Conservation (phyloP, 2,329 filamentous ascomycete genomes). For the Xylaria sp. region DNA sequence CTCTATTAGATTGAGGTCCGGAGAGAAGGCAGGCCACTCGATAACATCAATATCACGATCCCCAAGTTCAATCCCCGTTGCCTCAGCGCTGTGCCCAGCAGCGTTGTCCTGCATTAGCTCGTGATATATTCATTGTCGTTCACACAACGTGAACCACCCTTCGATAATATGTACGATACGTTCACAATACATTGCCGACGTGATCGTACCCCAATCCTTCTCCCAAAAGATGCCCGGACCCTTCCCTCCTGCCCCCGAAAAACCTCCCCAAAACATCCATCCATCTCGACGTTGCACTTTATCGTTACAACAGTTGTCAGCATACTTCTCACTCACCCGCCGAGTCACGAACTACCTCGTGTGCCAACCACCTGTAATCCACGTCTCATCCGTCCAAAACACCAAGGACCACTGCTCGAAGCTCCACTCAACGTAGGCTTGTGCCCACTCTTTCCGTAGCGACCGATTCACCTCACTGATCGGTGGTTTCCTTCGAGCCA, state of each 20-base stretch:
- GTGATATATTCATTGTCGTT: not conserved
- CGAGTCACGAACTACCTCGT: not conserved
- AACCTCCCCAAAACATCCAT: not conserved
- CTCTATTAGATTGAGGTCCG: not conserved
- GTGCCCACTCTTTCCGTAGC: not conserved
- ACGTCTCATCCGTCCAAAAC: not conserved
- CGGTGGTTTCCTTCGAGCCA: not conserved
- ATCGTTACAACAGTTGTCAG: not conserved
- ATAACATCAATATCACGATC: not conserved
- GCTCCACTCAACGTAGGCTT: not conserved
- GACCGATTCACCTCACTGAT: not conserved
- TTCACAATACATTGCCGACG: not conserved
- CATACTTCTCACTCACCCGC: not conserved
- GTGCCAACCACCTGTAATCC: not conserved
- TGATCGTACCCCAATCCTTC: not conserved
- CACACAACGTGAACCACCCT: not conserved
- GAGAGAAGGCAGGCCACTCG: not conserved
- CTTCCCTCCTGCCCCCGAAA: not conserved
- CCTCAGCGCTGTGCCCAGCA: not conserved
- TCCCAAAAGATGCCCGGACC: not conserved
- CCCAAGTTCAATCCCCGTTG: not conserved
- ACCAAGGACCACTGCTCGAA: not conserved
- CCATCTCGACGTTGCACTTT: not conserved
- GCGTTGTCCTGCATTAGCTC: not conserved
- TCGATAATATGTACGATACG: not conserved